These are phyloP conservation scores for Suillus weaverae DNA, from an alignment of 768 basidiomycete genomes.

Conservation along the genomic window DNA sequence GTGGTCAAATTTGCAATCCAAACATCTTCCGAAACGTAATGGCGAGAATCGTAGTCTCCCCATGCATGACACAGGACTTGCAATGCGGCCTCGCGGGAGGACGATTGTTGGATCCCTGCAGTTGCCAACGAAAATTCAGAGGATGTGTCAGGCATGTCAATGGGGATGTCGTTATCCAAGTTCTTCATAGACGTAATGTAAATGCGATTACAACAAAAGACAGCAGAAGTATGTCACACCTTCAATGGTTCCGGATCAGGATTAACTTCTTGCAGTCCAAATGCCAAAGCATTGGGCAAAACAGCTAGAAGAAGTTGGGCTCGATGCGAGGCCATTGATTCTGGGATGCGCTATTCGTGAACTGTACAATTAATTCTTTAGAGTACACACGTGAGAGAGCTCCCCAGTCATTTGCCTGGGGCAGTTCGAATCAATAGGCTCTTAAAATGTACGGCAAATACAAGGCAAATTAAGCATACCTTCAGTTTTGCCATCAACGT, in stretches of 20 bases:
- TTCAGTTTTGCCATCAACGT: slow-evolving; percentile 69
- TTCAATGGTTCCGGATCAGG: slow-evolving; percentile 51
- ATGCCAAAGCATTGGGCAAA: slow-evolving; percentile 48
- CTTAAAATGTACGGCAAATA: background rate
- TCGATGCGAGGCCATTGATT: slow-evolving; percentile 50
- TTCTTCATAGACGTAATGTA: slow-evolving; percentile 36
- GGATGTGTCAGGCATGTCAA: slow-evolving; percentile 39
- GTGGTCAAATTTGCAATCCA: slow-evolving; percentile 42
- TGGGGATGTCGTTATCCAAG: slow-evolving; percentile 46
- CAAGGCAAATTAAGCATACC: slow-evolving; percentile 35
- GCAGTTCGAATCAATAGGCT: background rate
- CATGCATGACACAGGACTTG: slow-evolving; percentile 20
- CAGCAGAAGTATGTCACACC: slow-evolving; percentile 29
- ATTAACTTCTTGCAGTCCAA: slow-evolving; percentile 45
- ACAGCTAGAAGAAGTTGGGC: slow-evolving; percentile 41
- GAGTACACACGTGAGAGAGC: slow-evolving; percentile 55
- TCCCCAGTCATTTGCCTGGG: slow-evolving; percentile 64
- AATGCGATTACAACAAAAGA: background rate
- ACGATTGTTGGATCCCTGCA: slow-evolving; percentile 16
- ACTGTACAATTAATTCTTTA: background rate
- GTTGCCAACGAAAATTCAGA: slow-evolving; percentile 35
- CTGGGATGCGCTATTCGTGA: slow-evolving; percentile 23
- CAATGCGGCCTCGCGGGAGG: slow-evolving; percentile 16
- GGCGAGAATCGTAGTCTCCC: slow-evolving; percentile 33
- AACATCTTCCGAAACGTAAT: slow-evolving; percentile 37